A percentile compares a stretch with the other conserved stretches of the same genome.
Conservation (phyloP, 2,329 filamentous ascomycete species). For the Aspergillus fischeri region DNA sequence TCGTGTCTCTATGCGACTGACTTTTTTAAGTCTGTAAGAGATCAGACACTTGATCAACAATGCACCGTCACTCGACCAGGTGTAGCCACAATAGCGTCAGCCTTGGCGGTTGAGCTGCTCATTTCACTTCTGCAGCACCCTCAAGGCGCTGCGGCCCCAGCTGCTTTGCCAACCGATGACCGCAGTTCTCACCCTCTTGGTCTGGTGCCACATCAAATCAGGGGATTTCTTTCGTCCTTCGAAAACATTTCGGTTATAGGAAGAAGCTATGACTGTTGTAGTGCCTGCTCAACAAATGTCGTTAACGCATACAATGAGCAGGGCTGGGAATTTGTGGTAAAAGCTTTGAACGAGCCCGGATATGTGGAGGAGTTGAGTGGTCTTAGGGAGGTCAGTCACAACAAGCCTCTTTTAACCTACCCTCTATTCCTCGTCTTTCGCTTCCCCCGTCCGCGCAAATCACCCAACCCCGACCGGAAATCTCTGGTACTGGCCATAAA, state of each 20-base stretch:
- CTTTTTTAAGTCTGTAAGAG: constrained; percentile 72
- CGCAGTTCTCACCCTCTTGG: constrained; percentile 44
- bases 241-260: constrained; percentile 55
- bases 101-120: constrained; percentile 83
- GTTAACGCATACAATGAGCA: constrained; percentile 49
- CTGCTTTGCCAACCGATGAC: constrained; percentile 28
- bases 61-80: constrained; percentile 95
- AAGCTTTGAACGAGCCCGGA: constrained; percentile 56
- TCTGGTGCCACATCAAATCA: constrained; percentile 59
- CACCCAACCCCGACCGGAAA: not conserved
- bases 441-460: not conserved
- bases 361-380: constrained; percentile 63
- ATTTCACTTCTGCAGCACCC: constrained; percentile 87
- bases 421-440: not conserved
- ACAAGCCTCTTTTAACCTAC: not conserved
- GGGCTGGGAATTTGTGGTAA: constrained; percentile 59
- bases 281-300: constrained; percentile 57
- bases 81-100: constrained; percentile 86
- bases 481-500: not conserved
- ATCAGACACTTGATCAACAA: constrained; percentile 93
- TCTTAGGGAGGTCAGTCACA: constrained; percentile 48
- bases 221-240: constrained; percentile 60
- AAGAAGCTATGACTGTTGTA: constrained; percentile 58
- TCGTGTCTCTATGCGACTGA: constrained; percentile 13
- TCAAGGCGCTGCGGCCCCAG: constrained; percentile 41